phyloP scores from a whole-genome alignment of 176 grass and related monocot species.

The Musa acuminata region DNA sequence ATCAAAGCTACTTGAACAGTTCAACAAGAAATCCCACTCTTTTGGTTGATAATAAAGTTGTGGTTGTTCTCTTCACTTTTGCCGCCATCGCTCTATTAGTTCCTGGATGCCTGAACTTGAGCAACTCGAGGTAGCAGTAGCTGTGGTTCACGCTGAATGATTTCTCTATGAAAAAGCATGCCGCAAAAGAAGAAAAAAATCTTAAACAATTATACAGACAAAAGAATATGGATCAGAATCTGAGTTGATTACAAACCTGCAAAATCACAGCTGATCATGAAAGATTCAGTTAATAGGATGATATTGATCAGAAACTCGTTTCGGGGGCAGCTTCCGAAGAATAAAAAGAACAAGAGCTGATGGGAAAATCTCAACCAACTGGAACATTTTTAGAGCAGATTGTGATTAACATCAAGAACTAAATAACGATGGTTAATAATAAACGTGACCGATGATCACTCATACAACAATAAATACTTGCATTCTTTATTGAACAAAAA shows the following conservation, averaged over 20 bases:
- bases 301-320: slow-evolving; percentile 25
- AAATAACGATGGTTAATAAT: neutral
- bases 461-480: neutral
- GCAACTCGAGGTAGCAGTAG: neutral
- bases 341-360: slow-evolving; percentile 65
- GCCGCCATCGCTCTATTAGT: neutral
- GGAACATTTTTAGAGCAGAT: neutral
- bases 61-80: neutral
- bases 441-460: neutral
- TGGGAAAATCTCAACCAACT: slow-evolving; percentile 72
- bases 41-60: neutral
- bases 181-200: too few relatives aligned
- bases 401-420: neutral
- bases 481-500: neutral
- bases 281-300: slow-evolving; percentile 25
- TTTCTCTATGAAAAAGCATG: too few relatives aligned
- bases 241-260: too few relatives aligned
- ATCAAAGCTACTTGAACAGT: neutral
- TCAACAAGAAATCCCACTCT: neutral
- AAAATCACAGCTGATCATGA: neutral
- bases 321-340: slow-evolving; percentile 69
- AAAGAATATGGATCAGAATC: neutral
- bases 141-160: too few relatives aligned
- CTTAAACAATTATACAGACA: neutral
- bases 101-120: neutral